Base-by-base conservation (phyloP, 2,329 filamentous ascomycete genomes). In the Penicillium verrucosum region DNA sequence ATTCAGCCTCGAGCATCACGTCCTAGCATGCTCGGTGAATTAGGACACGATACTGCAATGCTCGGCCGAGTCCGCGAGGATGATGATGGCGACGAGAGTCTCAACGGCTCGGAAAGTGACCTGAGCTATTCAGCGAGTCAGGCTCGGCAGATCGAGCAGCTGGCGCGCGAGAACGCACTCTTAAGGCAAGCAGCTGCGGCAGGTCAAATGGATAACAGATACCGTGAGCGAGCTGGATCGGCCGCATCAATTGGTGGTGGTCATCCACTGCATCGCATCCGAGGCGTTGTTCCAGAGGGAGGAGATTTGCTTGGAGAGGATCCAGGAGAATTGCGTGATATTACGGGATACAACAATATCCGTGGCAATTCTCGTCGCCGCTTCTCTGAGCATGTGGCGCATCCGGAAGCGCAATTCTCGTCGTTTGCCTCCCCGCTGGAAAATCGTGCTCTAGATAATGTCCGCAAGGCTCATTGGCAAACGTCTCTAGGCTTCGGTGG, bases 1-100 rank as follows among this genome's bases (percentile, higher is more conserved):
- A 80, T 95, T 32, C 89, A 93, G 65, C 89, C 94, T 70, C 85
- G 91, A 36, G 89, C 90, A 5, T 95, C 92, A 14, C 85, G 79
- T 27, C 76, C 77, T 38, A 79, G 76, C 54, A 67, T 80, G 37
- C 69, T 80, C 9, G 77, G 77, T 12, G 78, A 78, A 49, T 60
- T 78, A 11, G 75, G 75, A 2, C 75, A 78, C 54, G 79, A 81
- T 57, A 68, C 76, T 25, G 74, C 73, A 12, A 75, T 74, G 42
- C 71, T 81, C 6, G 78, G 74, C 30, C 77, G 76, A 45, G 73
- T 81, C 47, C 73, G 76, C 43, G 79, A 81, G 64, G 78, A 79
- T 34, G 79, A 80, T 25, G 78, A 79, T 58, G 77, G 75, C 23
- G 74, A 75, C 44, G 73, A 74, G 47, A 75, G 72, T 42, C 64